Base-by-base conservation (phyloP, 2,329 filamentous ascomycete species). In the Echinosphaeria canescens region DNA sequence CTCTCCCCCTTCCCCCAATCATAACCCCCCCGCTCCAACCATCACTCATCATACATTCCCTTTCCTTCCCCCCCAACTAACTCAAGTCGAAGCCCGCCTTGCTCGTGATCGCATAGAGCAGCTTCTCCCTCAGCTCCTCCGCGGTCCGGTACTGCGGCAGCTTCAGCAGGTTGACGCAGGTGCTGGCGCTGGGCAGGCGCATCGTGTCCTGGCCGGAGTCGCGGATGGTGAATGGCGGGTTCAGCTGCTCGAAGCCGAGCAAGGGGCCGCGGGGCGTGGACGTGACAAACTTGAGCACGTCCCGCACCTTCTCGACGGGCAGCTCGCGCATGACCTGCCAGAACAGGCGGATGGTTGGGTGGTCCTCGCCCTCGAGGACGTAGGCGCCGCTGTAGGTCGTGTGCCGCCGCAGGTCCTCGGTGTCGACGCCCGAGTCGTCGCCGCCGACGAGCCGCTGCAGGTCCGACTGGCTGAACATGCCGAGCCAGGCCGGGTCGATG, bases 401-500 rank as follows among this genome's bases (percentile, higher is more conserved):
- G 49, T 95, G 78, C 28, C 58, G 59, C 14, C 84, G 69, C 22
- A 95, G 59, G 44, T 98, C 88, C 15, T 75, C 68, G 19, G 98
- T 62, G 40, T 93, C 75, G 31, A 98, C 90, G 33, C 79, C 72
- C 8, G 73, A 73, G 15, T 71, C 74, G 38, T 91, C 82, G 23
- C 88, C 88, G 28, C 82, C 80, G 11, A 98, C 76, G 5, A 98
- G 70, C 2, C 80, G 88, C 50, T 95, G 88, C 4, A 98, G 62
- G 46, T 98, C 88, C 3, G 69, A 69, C 46, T 93, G 85, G 47
- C 98, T 98, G 57, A 98, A 98, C 88, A 98, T 95, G 39, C 75
- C 82, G 4, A 98, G 62, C 88, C 88, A 98, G 4, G 69, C 68
- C 0, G 85, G 84, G 31, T 84, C 75, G 35, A 98, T 88, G 42